A percentile compares a stretch with the other conserved stretches of the same genome.
Conservation (phyloP, 345 rosid species). For the Euphorbia lathyris region DNA sequence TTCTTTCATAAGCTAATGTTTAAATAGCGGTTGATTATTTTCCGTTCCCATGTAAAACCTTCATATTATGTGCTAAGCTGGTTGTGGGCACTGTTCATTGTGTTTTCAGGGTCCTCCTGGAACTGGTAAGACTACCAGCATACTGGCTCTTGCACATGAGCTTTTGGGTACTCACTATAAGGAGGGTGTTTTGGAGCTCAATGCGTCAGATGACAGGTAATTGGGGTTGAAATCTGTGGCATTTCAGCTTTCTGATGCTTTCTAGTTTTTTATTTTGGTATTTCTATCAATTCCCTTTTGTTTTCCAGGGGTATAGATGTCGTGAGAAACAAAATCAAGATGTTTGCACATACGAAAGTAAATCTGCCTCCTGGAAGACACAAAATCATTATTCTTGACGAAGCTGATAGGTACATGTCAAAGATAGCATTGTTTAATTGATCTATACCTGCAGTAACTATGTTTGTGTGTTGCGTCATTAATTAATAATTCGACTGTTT, state of each 20-base stretch:
- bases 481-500: not conserved
- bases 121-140: constrained; percentile 94
- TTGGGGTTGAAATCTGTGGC: not conserved
- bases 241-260: not conserved
- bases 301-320: constrained; percentile 79
- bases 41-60: not conserved
- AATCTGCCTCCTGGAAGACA: constrained; percentile 86
- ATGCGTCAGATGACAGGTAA: constrained; percentile 97
- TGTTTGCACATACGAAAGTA: constrained; percentile 98
- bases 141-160: constrained; percentile 95
- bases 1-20: not conserved
- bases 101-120: constrained; percentile 88
- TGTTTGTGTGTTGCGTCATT: not conserved
- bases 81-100: not conserved
- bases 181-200: constrained; percentile 89
- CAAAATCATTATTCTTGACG: constrained; percentile 86
- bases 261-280: not conserved
- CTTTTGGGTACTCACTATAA: constrained; percentile 73
- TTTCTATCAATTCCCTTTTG: constrained; percentile 6
- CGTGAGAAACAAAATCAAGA: constrained; percentile 93
- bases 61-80: not conserved
- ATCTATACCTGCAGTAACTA: not conserved
- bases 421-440: not conserved
- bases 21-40: not conserved
- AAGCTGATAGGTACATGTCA: constrained; percentile 81